These are phyloP conservation scores for Euphorbia neoarborescens DNA, from an alignment of 441 rosid species.

Conservation along the genomic window DNA sequence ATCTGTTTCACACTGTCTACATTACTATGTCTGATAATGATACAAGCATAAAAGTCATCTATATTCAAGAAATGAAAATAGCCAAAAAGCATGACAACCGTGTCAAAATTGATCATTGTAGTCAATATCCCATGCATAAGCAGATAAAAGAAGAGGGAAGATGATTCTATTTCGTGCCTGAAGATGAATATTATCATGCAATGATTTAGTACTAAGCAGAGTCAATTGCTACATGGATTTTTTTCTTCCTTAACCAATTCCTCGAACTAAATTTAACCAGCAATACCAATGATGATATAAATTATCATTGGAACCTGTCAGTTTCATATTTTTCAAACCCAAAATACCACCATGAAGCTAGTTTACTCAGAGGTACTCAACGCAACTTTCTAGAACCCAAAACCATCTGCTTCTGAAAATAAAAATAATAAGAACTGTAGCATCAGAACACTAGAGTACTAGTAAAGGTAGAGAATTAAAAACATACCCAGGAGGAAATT, in stretches of 20 bases:
- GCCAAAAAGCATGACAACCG: background rate
- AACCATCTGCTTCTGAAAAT: background rate
- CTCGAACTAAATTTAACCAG: background rate
- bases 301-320: background rate
- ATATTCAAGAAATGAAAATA: background rate
- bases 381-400: slow-evolving; percentile 10
- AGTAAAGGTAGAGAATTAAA: slow-evolving; percentile 14
- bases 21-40: background rate
- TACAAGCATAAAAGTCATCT: background rate
- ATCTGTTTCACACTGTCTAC: background rate
- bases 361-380: background rate
- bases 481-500: slow-evolving; percentile 86
- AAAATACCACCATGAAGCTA: background rate
- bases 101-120: slow-evolving; percentile 4
- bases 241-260: background rate
- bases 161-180: background rate
- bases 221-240: background rate
- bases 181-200: background rate
- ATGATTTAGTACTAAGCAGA: background rate
- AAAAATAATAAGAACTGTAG: background rate
- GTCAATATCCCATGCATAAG: background rate
- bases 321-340: background rate
- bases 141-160: background rate
- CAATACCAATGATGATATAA: background rate
- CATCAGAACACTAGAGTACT: slow-evolving; percentile 1